Percentiles rank a stretch among this genome's conserved stretches.
Conservation (phyloP, 768 basidiomycete genomes). For the Trametes sanguinea region DNA sequence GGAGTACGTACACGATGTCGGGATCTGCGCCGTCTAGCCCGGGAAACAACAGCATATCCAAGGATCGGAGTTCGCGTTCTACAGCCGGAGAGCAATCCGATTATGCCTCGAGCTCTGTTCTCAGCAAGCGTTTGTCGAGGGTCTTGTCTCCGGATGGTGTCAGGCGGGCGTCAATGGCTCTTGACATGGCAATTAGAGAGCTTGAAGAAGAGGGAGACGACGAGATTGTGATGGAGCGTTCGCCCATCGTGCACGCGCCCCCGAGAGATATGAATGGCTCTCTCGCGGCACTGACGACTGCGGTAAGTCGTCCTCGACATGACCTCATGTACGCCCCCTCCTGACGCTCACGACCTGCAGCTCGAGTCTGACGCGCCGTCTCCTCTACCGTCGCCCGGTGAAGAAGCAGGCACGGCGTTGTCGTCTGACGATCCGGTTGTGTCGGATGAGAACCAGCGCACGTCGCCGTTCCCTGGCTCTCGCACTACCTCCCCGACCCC, state of each 20-base stretch:
- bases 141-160: slow-evolving; percentile 52
- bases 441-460: slow-evolving; percentile 52
- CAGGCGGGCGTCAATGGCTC: slow-evolving; percentile 68
- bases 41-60: slow-evolving; percentile 38
- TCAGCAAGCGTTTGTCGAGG: slow-evolving; percentile 47
- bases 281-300: slow-evolving; percentile 12
- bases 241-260: slow-evolving; percentile 35
- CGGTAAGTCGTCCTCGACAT: slow-evolving; percentile 22
- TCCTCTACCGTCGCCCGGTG: slow-evolving; percentile 26
- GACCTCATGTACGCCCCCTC: slow-evolving; percentile 11
- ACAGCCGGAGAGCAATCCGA: slow-evolving; percentile 36
- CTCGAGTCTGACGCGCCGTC: slow-evolving; percentile 22
- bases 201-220: slow-evolving; percentile 62
- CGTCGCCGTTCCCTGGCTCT: slow-evolving; percentile 56
- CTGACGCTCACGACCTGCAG: slow-evolving; percentile 12
- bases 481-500: slow-evolving; percentile 51
- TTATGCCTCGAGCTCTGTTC: slow-evolving; percentile 15
- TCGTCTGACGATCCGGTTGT: slow-evolving; percentile 60
- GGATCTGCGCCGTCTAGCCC: slow-evolving; percentile 45
- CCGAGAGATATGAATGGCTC: slow-evolving; percentile 18
- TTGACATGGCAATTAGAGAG: slow-evolving; percentile 76
- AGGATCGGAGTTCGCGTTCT: slow-evolving; percentile 34
- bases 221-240: slow-evolving; percentile 76
- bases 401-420: slow-evolving; percentile 71
- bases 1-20: slow-evolving; percentile 39